Evolutionary conservation across 1,139 yeast genomes (phyloP), one percentile per base, ranked within the genome.

Genomic region (Nakaseomyces kungkrabaensis): DNA sequence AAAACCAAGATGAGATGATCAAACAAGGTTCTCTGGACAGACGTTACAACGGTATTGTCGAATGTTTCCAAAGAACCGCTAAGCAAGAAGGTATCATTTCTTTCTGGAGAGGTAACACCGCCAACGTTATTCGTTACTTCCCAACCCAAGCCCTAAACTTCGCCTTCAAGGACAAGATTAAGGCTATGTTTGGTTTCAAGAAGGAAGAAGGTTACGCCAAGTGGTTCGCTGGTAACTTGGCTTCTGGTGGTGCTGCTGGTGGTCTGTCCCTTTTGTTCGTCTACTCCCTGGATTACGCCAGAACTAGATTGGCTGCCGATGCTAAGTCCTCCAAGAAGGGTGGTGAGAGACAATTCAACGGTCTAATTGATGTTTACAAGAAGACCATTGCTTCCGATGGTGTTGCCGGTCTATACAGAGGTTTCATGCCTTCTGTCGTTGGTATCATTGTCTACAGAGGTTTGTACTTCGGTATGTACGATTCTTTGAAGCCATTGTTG

Each of bases 61-160:
- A 82, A 67, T 80, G 85, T 71, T 82, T 82, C 82, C 72, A 67
- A 63, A 81, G 89, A 72, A 82, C 88, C 56, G 75, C 81, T 57
- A 75, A 78, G 54, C 81, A 78, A 60, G 89, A 82, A 73, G 89
- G 88, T 72, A 62, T 81, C 57, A 75, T 71, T 54, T 72, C 88
- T 52, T 78, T 82, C 80, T 82, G 88, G 88, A 78, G 87, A 77
- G 88, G 88, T 74, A 82, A 82, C 84, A 80, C 87, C 55, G 88
- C 88, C 59, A 82, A 82, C 74, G 88, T 82, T 58, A 78, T 82
- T 72, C 82, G 89, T 75, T 82, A 82, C 77, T 82, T 82, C 85
- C 87, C 88, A 67, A 82, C 88, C 62, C 87, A 82, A 73, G 88
- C 88, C 59, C 77, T 82, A 70, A 82, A 82, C 82, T 82, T 82